Evolutionary conservation across 2,329 filamentous ascomycete species (phyloP).

Genomic region (Cercospora sp.): DNA sequence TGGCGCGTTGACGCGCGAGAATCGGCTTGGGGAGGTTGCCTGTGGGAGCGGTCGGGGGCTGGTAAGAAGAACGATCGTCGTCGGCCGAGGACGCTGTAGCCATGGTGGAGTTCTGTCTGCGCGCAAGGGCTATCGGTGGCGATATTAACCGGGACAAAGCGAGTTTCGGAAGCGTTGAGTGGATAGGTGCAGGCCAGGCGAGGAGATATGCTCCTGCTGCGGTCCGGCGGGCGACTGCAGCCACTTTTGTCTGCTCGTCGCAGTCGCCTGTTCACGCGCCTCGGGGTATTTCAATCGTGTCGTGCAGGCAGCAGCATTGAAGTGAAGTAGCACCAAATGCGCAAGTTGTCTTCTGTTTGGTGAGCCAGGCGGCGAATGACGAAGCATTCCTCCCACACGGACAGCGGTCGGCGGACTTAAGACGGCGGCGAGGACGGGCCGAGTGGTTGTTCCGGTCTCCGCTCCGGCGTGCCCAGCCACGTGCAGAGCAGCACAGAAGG

Average conservation of each 20-base stretch:
- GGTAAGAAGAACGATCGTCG: conserved; percentile 19
- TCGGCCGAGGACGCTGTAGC: conserved; percentile 33
- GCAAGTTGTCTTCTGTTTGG: background rate
- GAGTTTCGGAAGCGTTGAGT: background rate
- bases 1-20: conserved; percentile 38
- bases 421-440: background rate
- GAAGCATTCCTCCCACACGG: background rate
- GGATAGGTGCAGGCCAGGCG: conserved; percentile 2
- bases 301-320: conserved; percentile 6
- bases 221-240: conserved; percentile 2
- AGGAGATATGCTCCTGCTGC: conserved; percentile 11
- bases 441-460: background rate
- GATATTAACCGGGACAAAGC: background rate
- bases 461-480: background rate
- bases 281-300: background rate
- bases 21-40: conserved; percentile 19
- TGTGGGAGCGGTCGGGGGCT: conserved; percentile 17
- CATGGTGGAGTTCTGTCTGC: conserved; percentile 34
- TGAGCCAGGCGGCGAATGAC: background rate
- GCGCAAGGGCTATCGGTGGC: background rate
- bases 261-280: background rate
- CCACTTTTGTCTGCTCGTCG: conserved; percentile 6
- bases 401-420: background rate
- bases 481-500: background rate
- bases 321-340: background rate